Evolutionary conservation across 345 rosid species (phyloP).

Genomic region (Populus nigra): DNA sequence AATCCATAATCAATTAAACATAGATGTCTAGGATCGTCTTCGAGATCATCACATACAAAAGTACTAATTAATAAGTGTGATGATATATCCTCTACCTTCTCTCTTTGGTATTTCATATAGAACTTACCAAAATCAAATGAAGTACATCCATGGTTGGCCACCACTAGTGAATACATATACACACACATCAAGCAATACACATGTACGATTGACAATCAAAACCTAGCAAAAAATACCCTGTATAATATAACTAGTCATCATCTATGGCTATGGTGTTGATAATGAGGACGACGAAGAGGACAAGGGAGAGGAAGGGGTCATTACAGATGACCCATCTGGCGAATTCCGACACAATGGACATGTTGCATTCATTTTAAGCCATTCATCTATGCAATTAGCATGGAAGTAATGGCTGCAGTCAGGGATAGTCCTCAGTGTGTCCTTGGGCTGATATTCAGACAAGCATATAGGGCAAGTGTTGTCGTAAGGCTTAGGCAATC

Average conservation of each 20-base stretch:
- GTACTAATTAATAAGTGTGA: too few relatives aligned
- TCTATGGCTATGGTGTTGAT: background rate
- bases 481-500: slow-evolving; percentile 46
- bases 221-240: background rate
- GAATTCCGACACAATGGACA: slow-evolving; percentile 64
- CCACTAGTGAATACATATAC: background rate
- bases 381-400: slow-evolving; percentile 53
- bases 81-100: too few relatives aligned
- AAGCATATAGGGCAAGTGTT: slow-evolving; percentile 53
- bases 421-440: slow-evolving; percentile 51
- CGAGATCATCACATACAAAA: too few relatives aligned
- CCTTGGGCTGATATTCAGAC: slow-evolving; percentile 51
- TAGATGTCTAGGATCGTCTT: too few relatives aligned
- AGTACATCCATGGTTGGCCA: background rate
- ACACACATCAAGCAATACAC: background rate
- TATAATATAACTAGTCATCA: background rate
- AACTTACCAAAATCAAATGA: background rate
- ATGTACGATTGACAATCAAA: background rate
- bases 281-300: slow-evolving; percentile 2
- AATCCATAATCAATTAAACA: too few relatives aligned
- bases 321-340: slow-evolving; percentile 18
- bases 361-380: slow-evolving; percentile 53
- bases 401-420: slow-evolving; percentile 65
- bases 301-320: background rate
- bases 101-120: background rate